phyloP scores from a whole-genome alignment of 176 grass and related monocot species.

The Eremochloa ophiuroides region DNA sequence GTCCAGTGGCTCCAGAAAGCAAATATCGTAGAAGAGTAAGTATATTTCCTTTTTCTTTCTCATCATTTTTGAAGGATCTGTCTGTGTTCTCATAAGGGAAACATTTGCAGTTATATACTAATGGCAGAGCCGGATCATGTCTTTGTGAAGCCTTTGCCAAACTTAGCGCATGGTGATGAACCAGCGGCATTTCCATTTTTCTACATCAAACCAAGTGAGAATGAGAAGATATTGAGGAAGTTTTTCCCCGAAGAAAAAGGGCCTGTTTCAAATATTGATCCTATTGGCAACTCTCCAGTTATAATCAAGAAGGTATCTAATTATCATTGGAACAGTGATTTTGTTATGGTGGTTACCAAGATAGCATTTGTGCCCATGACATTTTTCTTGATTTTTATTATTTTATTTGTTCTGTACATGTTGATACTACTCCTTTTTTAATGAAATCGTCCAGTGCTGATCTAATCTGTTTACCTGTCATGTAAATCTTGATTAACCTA shows the following conservation, averaged over 20 bases:
- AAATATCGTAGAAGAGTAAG: slow-evolving; percentile 82
- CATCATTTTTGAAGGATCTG: neutral
- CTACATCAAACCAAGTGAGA: slow-evolving; percentile 85
- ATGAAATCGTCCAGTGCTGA: neutral
- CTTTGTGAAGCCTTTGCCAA: slow-evolving; percentile 93
- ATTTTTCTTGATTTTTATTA: neutral
- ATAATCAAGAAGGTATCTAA: slow-evolving; percentile 89
- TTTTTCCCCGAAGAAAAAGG: slow-evolving; percentile 89
- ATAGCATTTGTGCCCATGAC: neutral
- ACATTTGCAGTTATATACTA: slow-evolving; percentile 79
- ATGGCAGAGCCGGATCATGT: slow-evolving; percentile 99
- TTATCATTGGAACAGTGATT: neutral
- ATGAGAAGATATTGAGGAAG: slow-evolving; percentile 89
- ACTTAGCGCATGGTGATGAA: slow-evolving; percentile 64
- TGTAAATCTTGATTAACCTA: neutral
- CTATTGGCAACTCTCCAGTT: slow-evolving; percentile 94
- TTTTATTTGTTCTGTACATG: neutral
- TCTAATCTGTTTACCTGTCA: neutral
- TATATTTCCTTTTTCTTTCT: neutral
- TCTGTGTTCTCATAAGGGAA: slow-evolving; percentile 21
- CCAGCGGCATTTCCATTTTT: slow-evolving; percentile 88
- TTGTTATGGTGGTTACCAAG: neutral
- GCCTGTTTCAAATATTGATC: slow-evolving; percentile 79
- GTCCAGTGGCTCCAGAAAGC: slow-evolving; percentile 86
- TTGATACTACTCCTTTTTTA: neutral